Evolutionary conservation across 129 eudicot genomes (phyloP).

Genomic region (Helichrysum umbraculigerum): DNA sequence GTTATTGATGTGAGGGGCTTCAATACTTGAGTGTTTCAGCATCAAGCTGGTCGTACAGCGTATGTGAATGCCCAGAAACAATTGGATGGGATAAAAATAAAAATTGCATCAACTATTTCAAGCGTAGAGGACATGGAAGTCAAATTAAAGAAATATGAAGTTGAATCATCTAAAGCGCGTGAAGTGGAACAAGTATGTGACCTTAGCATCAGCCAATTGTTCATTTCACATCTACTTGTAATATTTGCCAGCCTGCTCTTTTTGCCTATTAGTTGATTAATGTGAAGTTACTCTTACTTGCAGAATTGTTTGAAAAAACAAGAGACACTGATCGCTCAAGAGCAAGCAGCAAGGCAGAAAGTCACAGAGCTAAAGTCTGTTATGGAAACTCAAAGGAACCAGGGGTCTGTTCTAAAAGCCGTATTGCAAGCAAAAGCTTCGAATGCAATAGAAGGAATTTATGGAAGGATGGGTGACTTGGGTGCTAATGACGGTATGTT

Average conservation of each 20-base stretch:
- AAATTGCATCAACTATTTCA: constrained; percentile 53
- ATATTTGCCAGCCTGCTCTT: background rate
- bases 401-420: constrained; percentile 84
- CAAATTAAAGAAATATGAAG: constrained; percentile 57
- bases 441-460: constrained; percentile 73
- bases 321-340: constrained; percentile 62
- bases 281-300: constrained; percentile 14
- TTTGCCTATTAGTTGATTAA: background rate
- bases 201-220: background rate
- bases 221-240: background rate
- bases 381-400: constrained; percentile 83
- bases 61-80: constrained; percentile 74
- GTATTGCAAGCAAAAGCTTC: constrained; percentile 77
- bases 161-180: constrained; percentile 65
- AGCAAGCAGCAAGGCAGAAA: constrained; percentile 90
- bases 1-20: constrained; percentile 10
- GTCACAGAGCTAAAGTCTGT: constrained; percentile 72
- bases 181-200: constrained; percentile 72
- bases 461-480: constrained; percentile 93
- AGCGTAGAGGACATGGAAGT: constrained; percentile 40
- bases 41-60: constrained; percentile 72
- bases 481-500: constrained; percentile 83
- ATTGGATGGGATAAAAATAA: constrained; percentile 47
- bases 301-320: constrained; percentile 76
- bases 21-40: constrained; percentile 49